A percentile compares a stretch with the other conserved stretches of the same genome.
Conservation (phyloP, 257 asterid genomes). For the Euphrasia confusa region DNA sequence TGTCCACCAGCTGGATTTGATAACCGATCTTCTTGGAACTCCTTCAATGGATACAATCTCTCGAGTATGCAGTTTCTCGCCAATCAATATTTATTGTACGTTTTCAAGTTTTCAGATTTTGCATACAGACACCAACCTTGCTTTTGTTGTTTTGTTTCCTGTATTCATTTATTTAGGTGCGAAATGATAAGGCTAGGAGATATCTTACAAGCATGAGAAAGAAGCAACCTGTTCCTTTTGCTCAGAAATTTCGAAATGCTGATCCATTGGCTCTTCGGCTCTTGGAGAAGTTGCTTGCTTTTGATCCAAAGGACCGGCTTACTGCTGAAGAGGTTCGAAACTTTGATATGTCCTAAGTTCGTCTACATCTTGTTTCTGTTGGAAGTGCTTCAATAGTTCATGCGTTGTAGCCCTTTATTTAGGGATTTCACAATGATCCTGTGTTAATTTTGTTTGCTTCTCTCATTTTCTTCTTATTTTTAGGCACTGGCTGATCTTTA, state of each 20-base stretch:
- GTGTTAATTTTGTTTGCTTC: not conserved
- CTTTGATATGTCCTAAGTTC: not conserved
- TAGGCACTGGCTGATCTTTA: constrained; percentile 85
- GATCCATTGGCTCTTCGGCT: constrained; percentile 2
- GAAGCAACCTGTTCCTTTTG: constrained; percentile 1
- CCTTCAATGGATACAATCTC: constrained; percentile 2
- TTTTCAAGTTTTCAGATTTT: not conserved
- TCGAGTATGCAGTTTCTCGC: not conserved
- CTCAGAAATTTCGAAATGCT: not conserved
- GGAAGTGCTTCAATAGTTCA: not conserved
- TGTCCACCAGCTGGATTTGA: not conserved
- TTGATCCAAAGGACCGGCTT: not conserved
- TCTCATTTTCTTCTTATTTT: constrained; percentile 6
- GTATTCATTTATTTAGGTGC: not conserved
- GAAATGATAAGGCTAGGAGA: not conserved
- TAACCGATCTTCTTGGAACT: not conserved
- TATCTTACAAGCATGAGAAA: constrained; percentile 3
- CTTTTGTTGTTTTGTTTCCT: not conserved
- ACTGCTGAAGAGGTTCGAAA: not conserved
- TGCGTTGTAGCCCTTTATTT: no score
- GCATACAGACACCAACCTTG: not conserved
- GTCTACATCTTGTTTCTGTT: no score
- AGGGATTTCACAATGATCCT: not conserved
- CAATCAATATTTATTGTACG: not conserved
- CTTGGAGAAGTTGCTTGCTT: constrained; percentile 3